Percentiles rank a stretch among this genome's conserved stretches.
Conservation (phyloP, 371 early-diverging fungal genomes). For the Choanephora cucurbitarum region DNA sequence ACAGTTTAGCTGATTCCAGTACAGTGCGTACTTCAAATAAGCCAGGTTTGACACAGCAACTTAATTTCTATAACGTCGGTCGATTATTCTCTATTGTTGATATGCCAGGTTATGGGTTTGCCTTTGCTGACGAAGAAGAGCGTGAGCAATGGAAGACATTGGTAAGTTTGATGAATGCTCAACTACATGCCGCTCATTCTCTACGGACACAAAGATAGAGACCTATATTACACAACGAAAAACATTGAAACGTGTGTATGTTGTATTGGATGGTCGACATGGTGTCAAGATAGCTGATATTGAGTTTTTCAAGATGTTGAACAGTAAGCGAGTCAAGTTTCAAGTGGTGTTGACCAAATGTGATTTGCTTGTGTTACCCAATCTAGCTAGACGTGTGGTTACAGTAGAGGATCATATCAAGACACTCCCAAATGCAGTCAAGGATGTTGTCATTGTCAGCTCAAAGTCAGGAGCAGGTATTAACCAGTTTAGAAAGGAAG, state of each 20-base stretch:
- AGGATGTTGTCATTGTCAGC: slow-evolving; percentile 57
- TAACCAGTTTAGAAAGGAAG: slow-evolving; percentile 60
- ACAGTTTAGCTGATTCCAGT: slow-evolving; percentile 64
- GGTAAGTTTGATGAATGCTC: too few relatives aligned
- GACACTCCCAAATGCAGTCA: slow-evolving; percentile 48
- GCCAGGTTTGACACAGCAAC: slow-evolving; percentile 81
- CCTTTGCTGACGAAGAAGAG: slow-evolving; percentile 72
- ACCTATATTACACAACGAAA: slow-evolving; percentile 62
- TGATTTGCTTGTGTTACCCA: slow-evolving; percentile 66
- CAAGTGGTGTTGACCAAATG: slow-evolving; percentile 85
- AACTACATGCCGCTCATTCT: too few relatives aligned
- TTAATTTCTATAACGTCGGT: slow-evolving; percentile 76
- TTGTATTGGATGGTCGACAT: slow-evolving; percentile 81
- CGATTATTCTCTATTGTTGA: slow-evolving; percentile 72
- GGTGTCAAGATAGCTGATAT: slow-evolving; percentile 69
- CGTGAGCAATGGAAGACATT: slow-evolving; percentile 61
- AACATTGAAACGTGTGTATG: slow-evolving; percentile 65
- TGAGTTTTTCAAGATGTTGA: slow-evolving; percentile 60
- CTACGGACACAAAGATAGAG: too few relatives aligned
- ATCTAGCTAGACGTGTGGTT: slow-evolving; percentile 60
- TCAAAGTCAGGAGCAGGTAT: slow-evolving; percentile 60
- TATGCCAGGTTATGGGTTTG: slow-evolving; percentile 91
- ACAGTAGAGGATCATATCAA: slow-evolving; percentile 42
- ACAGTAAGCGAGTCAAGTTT: slow-evolving; percentile 61
- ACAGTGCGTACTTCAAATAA: slow-evolving; percentile 68